These are phyloP conservation scores for Quercus parvula DNA, from an alignment of 306 rosid species.

Conservation along the genomic window DNA sequence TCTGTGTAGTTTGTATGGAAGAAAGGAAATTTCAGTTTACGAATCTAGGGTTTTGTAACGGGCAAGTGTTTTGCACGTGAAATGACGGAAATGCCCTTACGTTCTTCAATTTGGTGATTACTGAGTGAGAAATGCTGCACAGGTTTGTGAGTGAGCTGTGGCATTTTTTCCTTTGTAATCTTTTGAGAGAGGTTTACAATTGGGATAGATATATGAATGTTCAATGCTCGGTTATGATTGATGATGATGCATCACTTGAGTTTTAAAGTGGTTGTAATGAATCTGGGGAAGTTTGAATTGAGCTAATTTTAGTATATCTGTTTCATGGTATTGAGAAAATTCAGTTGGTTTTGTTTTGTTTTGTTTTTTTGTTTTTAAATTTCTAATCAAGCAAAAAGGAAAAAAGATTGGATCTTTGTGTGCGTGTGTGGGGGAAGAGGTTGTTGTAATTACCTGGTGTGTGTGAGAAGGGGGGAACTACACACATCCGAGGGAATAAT, in stretches of 20 bases:
- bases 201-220: neutral
- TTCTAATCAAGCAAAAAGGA: no score
- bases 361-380: no score
- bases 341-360: no score
- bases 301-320: neutral
- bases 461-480: no score
- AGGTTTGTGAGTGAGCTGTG: neutral
- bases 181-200: neutral
- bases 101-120: neutral
- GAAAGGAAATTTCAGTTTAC: neutral
- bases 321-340: neutral
- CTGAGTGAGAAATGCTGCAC: neutral
- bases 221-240: neutral
- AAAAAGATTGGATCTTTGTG: no score
- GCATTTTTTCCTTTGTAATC: neutral
- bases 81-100: conserved; percentile 17
- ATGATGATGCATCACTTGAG: neutral
- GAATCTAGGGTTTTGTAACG: conserved; percentile 15
- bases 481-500: no score
- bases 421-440: no score
- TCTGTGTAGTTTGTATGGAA: neutral
- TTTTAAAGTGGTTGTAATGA: neutral
- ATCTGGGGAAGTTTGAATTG: neutral
- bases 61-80: neutral
- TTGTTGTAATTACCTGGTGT: no score